Evolutionary conservation across 371 early-diverging fungal species (phyloP), one percentile per base, ranked within the genome.

Genomic region (Parasitella parasitica): DNA sequence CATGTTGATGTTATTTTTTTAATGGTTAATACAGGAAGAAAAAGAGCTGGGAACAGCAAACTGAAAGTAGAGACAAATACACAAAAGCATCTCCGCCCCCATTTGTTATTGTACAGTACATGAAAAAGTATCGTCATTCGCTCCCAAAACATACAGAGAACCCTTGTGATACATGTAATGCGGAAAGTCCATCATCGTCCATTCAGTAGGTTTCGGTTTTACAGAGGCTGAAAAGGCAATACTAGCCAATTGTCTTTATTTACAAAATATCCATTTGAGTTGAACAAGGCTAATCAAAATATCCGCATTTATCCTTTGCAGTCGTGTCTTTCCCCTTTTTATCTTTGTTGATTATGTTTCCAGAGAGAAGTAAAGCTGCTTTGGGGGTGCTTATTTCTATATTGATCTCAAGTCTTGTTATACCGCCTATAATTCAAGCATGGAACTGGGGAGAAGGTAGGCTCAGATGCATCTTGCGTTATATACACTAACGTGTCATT

Each of bases 401-500:
- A 1, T 32, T 52, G 8, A 11, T 34, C 27, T 5, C 52, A 46
- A 11, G 22, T 16, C 16, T 54, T n/a, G 5, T 64, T 36, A 48
- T 59, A n/a, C 59, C 48, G 24, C 59, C 65, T 38, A 20, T 64
- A 11, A 54, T 59, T 9, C 39, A 34, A 54, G 36, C 67, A 18
- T 63, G 63, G 63, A 52, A 55, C 35, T 67, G 67, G 67, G 15
- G 54, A 62, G 49, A 67, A 36, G 59, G 65, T 64, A 41, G 8
- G 24, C 3, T 6, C 15, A 4, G 4, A 4, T 38, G 7, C 16
- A 16, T 13, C 2, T 37, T 37, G 38, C 4, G 15, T 11, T 37
- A 13, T 37, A 6, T 37, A 12, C 18, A 39, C 18, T 43, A 20
- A 43, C 43, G 43, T 43, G 43, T 43, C 20, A 20, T 7, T 7